A percentile compares a stretch with the other conserved stretches of the same genome.
These are phyloP conservation scores for Colletotrichum sp. DNA, from an alignment of 2,329 filamentous ascomycete genomes.

Conservation along the genomic window DNA sequence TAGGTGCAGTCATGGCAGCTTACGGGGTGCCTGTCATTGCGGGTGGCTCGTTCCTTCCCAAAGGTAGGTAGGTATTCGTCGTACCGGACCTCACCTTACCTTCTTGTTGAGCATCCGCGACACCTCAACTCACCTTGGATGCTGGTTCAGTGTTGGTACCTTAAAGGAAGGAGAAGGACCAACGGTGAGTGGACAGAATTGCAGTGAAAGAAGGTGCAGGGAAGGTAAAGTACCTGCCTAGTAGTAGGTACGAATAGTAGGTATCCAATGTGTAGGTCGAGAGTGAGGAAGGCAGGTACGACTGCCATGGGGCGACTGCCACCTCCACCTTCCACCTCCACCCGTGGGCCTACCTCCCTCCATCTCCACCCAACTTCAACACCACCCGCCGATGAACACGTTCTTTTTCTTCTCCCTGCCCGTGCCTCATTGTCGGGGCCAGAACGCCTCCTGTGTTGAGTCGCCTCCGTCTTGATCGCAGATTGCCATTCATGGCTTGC, in stretches of 20 bases:
- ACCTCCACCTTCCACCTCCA: background rate
- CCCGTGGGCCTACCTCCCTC: background rate
- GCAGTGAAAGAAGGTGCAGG: too few species aligned
- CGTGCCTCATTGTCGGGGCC: constrained; percentile 4
- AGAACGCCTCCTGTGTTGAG: constrained; percentile 15
- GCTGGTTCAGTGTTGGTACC: too few species aligned
- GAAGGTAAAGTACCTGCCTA: background rate
- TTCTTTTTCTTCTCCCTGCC: constrained; percentile 1
- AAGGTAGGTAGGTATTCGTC: background rate
- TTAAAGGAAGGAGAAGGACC: too few species aligned
- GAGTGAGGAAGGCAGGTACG: background rate
- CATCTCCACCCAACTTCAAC: background rate
- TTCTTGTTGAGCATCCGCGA: too few species aligned
- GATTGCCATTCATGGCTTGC: constrained; percentile 18
- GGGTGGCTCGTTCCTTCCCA: background rate
- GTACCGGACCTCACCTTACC: background rate
- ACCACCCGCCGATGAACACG: background rate
- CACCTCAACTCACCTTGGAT: too few species aligned
- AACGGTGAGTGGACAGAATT: too few species aligned
- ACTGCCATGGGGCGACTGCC: background rate
- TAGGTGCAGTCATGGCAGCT: background rate
- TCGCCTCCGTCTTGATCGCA: constrained; percentile 1
- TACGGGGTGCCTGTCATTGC: background rate
- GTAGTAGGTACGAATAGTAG: too few species aligned
- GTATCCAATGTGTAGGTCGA: background rate